Evolutionary conservation across 805 yeast genomes (phyloP), one percentile per base, ranked within the genome.

Genomic region (Metschnikowia hibisci): DNA sequence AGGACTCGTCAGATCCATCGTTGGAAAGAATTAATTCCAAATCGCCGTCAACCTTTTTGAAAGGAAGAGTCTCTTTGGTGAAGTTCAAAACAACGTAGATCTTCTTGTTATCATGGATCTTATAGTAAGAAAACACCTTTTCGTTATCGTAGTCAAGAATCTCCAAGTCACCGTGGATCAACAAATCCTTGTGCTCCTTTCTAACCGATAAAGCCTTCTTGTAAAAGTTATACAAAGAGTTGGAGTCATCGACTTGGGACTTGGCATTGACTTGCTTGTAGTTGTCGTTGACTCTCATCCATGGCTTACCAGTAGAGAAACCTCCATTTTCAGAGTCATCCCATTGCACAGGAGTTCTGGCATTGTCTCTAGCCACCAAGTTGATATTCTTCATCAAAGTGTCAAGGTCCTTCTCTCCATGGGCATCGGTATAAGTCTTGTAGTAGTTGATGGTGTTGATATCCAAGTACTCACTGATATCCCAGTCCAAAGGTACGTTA

Each of bases 331-430:
- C 62, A 1, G 67, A 50, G 41, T 55, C 57, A 46, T 67, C 69
- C 82, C 82, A 78, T 50, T 76, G 82, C 47, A 78, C 73, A 14
- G 82, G 82, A 15, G 80, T 67, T 58, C 82, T 69, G 8, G 78
- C 72, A 52, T 77, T 67, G 53, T 77, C 82, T 54, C 82, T 66
- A 11, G 79, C 73, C 15, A 69, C 34, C 42, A 70, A 48, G 43
- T 63, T 60, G 45, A 73, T 56, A 28, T 50, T 57, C 39, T 65
- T 66, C 59, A 45, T 45, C 40, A 67, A 58, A 23, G 54, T 50
- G 31, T 56, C 56, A 36, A 61, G 48, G 36, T 58, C 60, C 41
- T 45, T 36, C 16, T 57, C 46, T 12, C 62, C 61, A 42, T 61
- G 40, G 42, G 51, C 39, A 52, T 54, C 50, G 46, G 54, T 44